Evolutionary conservation across 1,139 yeast species (phyloP), one percentile per base, ranked within the genome.

Genomic region (Nakaseomyces glabratus): DNA sequence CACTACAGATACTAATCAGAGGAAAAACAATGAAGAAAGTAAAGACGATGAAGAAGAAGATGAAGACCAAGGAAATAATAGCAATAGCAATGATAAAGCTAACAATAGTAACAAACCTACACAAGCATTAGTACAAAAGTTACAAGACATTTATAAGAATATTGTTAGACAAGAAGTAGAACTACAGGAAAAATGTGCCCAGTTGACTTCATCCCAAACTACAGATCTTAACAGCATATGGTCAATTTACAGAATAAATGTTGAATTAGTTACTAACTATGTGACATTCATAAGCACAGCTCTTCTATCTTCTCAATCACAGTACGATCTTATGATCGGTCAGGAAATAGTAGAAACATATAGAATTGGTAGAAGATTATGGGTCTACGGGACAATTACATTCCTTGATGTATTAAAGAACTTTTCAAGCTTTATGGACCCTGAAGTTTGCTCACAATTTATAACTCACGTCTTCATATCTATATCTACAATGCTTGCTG

Each of bases 371-470:
- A 65, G 88, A 45, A 63, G 90, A 46, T 68, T 81, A 67, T 81
- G 90, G 90, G 88, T 81, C 7, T 81, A 80, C 53, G 93, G 93
- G 15, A 73, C 82, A 6, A 86, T 81, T 15, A 84, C 79, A 20
- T 79, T 80, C 45, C 61, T 81, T 34, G 93, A 81, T 55, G 85
- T 81, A n/a, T 61, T 81, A 51, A 81, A 81, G 50, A 80, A 79
- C 52, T 78, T 80, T 35, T 69, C 72, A 24, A 69, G 76, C 34
- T 62, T 61, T 38, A 57, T 62, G 46, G 67, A 62, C 36, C 66
- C 64, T 16, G 66, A 62, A 38, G 63, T 62, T 4, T 62, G 66
- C 37, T 60, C 64, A 14, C 63, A 61, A 37, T 62, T 62, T 38
- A 62, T 62, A 24, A 57, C 62, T 1, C 62, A 62, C 38, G 61